Evolutionary conservation across 2,329 filamentous ascomycete genomes (phyloP), one percentile per base, ranked within the genome.

Genomic region (Fragosphaeria purpurea): DNA sequence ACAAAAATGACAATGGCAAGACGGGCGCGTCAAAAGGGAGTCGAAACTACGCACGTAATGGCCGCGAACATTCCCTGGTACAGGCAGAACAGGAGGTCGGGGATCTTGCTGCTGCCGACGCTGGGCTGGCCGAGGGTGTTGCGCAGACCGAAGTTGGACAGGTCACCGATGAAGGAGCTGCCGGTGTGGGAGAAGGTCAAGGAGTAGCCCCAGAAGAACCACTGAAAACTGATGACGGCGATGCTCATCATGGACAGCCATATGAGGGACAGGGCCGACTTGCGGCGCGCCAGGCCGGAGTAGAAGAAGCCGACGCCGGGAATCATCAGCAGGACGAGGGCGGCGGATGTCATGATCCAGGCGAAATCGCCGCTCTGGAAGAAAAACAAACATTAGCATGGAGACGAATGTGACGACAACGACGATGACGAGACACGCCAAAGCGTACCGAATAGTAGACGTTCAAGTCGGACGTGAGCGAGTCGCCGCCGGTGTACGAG

Each of bases 151-250:
- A 95, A 84, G 74, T 94, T 90, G 58, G 79, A 73, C 45, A 95
- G 74, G 57, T 89, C 79, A 44, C 88, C 88, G 54, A 95, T 84
- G 71, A 82, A 95, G 56, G 75, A 75, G 58, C 84, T 85, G 52
- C 86, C 86, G 30, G 80, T 80, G 67, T 89, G 86, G 6, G 86
- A 89, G 68, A 94, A 95, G 55, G 87, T 77, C 48, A 95, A 72
- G 9, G 86, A 91, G 67, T 91, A 95, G 45, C 88, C 88, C 88
- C 88, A 95, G 73, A 95, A 91, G 73, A 94, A 95, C 88, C 89
- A 95, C 64, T 95, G 88, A 69, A 95, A 94, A 46, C 82, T 83
- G 54, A 89, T 80, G 57, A 94, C 80, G 9, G 80, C 86, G 4
- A 85, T 79, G 12, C 86, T 83, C 71, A 95, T 84, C 71, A 95